Base-by-base conservation (phyloP, 192 early-diverging fungal genomes). In the Coemansia javaensis region DNA sequence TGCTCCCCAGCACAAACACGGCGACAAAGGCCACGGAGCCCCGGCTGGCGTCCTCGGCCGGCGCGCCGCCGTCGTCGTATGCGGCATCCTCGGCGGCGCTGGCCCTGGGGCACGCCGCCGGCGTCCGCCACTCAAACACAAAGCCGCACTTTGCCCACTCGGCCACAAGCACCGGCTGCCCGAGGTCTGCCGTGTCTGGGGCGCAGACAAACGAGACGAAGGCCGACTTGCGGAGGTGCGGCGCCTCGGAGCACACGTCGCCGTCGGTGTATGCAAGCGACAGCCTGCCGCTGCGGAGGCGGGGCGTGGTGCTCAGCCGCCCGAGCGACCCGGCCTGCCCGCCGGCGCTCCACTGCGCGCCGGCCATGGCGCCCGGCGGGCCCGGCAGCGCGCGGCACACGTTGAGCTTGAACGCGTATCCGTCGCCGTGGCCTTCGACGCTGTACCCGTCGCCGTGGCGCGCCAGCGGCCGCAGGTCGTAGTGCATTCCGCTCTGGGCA, bases 41-140 rank as follows among this genome's bases (percentile, higher is more conserved):
- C 5, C 50, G 50, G 28, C 52, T 59, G 14, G 57, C 39, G 7
- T 32, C 47, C 12, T 34, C 39, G 3, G 32, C 1, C 28, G 21
- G 21, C n/a, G n/a, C n/a, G 23, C n/a, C 34, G 20, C 18, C 12
- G 5, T 32, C 41, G 16, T 31, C 33, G 21, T 24, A 37, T 25
- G 23, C 13, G 20, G 9, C 35, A 30, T 40, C 36, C 12, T 35
- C 36, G 14, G 14, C 53, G 46, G n/a, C 30, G 10, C 18, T 30
- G 6, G 30, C 15, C 37, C 38, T 31, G 20, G 31, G 30, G 32
- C 77, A 79, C 12, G 74, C 77, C 3, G 43, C 39, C 5, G 64
- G 69, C 2, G 77, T 79, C 13, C 64, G 59, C 77, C 77, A 79
- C 41, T 77, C 69, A 52, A 79, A 79, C 59, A 75, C 58, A 51